phyloP scores from a whole-genome alignment of 345 rosid species.

The Corymbia maculata region DNA sequence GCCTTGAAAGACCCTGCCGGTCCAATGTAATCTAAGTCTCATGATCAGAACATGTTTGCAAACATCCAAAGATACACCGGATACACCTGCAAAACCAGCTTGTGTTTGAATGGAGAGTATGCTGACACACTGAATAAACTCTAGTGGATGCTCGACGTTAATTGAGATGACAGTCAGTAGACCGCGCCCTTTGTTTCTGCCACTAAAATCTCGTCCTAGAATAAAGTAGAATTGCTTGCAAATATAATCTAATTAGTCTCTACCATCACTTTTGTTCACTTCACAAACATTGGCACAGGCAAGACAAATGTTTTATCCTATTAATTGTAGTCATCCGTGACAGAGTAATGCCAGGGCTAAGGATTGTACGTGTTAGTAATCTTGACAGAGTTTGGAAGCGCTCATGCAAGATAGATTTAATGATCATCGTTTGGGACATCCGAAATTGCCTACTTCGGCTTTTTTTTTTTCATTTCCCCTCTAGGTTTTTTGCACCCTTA shows the following conservation, averaged over 20 bases:
- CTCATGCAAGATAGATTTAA: background rate
- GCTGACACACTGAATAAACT: background rate
- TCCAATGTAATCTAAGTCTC: no score
- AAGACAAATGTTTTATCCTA: background rate
- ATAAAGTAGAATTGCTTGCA: background rate
- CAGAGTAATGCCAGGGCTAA: no score
- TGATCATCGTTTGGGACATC: background rate
- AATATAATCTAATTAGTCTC: background rate
- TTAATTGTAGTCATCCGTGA: background rate
- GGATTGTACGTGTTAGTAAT: background rate
- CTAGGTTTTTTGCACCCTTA: background rate
- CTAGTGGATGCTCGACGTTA: background rate
- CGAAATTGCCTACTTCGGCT: background rate
- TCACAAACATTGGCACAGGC: no score
- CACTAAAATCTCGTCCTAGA: background rate
- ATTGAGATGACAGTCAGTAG: background rate
- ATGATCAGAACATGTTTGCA: no score
- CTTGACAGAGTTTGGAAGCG: background rate
- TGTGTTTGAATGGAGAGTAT: background rate
- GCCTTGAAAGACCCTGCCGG: background rate
- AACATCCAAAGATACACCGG: background rate
- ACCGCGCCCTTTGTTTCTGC: background rate
- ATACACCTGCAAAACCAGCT: background rate
- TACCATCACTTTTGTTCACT: no score
- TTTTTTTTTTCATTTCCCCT: background rate